Percentiles rank a stretch among this genome's conserved stretches.
Conservation (phyloP, 345 rosid genomes). For the Durio zibethinus region DNA sequence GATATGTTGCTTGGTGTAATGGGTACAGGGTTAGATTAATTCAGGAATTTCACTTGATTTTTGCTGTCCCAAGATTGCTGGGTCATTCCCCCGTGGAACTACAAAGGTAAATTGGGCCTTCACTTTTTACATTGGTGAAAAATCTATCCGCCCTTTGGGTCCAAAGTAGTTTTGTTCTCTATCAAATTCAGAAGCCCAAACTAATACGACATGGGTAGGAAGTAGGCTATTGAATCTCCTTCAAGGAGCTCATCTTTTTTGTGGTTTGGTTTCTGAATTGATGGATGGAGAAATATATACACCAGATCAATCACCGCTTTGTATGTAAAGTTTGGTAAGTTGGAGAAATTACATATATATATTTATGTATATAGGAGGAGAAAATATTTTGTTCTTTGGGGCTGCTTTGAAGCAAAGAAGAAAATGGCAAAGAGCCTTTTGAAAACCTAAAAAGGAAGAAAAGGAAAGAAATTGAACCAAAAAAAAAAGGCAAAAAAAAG, state of each 20-base stretch:
- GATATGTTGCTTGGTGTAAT: neutral
- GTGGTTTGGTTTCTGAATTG: neutral
- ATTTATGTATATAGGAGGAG: neutral
- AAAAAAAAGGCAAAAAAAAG: neutral
- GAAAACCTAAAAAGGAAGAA: neutral
- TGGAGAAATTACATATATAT: neutral
- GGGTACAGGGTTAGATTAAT: neutral
- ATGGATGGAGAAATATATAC: neutral
- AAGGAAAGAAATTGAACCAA: neutral
- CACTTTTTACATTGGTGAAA: neutral
- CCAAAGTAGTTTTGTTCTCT: neutral
- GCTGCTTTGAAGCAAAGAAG: neutral
- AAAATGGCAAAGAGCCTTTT: neutral
- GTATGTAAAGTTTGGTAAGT: neutral
- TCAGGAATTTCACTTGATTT: neutral
- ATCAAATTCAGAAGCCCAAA: neutral
- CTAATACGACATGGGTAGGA: neutral
- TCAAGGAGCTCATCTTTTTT: no score
- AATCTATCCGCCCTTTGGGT: neutral
- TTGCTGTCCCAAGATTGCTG: neutral
- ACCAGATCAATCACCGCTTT: neutral
- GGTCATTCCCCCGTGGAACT: neutral
- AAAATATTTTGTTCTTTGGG: neutral
- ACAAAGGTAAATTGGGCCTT: neutral
- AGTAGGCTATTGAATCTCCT: no score